These are phyloP conservation scores for Achaetomium macrosporum DNA, from an alignment of 2,329 filamentous ascomycete species.

Conservation along the genomic window DNA sequence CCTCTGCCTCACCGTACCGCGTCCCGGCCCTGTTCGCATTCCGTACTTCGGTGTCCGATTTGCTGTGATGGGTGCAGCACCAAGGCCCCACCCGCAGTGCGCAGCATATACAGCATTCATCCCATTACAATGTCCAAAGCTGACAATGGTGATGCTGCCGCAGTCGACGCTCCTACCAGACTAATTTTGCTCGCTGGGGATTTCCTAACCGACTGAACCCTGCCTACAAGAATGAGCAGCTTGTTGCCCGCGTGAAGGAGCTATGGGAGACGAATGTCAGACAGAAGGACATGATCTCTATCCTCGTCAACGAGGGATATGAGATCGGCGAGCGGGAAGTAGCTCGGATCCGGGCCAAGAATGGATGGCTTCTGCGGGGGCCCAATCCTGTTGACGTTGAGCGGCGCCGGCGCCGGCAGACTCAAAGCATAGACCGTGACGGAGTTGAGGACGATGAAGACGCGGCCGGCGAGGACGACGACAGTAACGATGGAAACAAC, in stretches of 20 bases:
- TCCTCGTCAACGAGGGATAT: slow-evolving; percentile 66
- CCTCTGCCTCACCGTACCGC: slow-evolving; percentile 1
- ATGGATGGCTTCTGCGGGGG: slow-evolving; percentile 61
- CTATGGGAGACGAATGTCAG: slow-evolving; percentile 70
- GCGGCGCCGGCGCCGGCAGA: slow-evolving; percentile 1
- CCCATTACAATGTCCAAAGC: too few species aligned
- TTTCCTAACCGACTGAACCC: slow-evolving; percentile 71
- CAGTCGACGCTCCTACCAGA: slow-evolving; percentile 72
- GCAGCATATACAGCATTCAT: too few species aligned
- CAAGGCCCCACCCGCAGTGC: background rate
- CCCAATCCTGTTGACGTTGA: slow-evolving; percentile 39
- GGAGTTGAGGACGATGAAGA: background rate
- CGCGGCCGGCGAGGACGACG: background rate
- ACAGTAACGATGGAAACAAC: background rate
- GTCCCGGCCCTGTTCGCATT: too few species aligned
- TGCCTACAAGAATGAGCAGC: slow-evolving; percentile 60
- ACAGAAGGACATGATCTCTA: slow-evolving; percentile 67
- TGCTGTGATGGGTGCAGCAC: background rate
- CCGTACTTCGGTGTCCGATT: background rate
- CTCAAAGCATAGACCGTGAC: background rate
- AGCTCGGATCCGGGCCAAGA: slow-evolving; percentile 61
- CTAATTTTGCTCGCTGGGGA: slow-evolving; percentile 70
- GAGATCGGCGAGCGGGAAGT: slow-evolving; percentile 66
- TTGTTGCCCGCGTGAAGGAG: slow-evolving; percentile 65
- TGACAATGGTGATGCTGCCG: background rate